phyloP scores from a whole-genome alignment of 2,329 filamentous ascomycete species.

The Neofusicoccum cordaticola region DNA sequence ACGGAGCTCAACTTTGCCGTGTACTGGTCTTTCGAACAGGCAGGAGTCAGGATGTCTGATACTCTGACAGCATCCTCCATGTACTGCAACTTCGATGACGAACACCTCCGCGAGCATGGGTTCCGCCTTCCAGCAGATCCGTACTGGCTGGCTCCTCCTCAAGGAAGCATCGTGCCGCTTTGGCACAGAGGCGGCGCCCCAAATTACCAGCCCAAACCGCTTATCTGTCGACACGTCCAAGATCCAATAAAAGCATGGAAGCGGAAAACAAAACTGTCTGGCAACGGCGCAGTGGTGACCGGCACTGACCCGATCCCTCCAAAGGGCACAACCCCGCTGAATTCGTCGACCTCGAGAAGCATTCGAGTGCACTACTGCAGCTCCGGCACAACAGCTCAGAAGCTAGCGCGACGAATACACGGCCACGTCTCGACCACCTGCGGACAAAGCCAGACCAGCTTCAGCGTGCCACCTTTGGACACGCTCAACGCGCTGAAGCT shows the following conservation, averaged over 20 bases:
- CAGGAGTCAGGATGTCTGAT: constrained; percentile 25
- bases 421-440: constrained; percentile 18
- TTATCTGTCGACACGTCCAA: constrained; percentile 27
- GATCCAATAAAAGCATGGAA: constrained; percentile 30
- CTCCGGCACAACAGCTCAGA: constrained; percentile 22
- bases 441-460: background rate
- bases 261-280: constrained; percentile 10
- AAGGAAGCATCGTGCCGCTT: constrained; percentile 27
- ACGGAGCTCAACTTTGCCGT: constrained; percentile 29
- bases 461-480: background rate
- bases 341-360: background rate
- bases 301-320: background rate
- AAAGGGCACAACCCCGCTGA: background rate
- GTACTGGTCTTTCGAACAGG: constrained; percentile 24
- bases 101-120: constrained; percentile 23
- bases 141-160: constrained; percentile 28
- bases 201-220: constrained; percentile 31
- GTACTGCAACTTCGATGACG: constrained; percentile 26
- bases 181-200: constrained; percentile 29
- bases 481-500: constrained; percentile 11
- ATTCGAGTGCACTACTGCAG: constrained; percentile 23
- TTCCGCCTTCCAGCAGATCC: constrained; percentile 27
- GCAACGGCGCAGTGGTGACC: background rate
- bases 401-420: constrained; percentile 18
- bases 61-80: constrained; percentile 27